Evolutionary conservation across 768 basidiomycete species (phyloP).

Genomic region (Psilocybe subaeruginosa): DNA sequence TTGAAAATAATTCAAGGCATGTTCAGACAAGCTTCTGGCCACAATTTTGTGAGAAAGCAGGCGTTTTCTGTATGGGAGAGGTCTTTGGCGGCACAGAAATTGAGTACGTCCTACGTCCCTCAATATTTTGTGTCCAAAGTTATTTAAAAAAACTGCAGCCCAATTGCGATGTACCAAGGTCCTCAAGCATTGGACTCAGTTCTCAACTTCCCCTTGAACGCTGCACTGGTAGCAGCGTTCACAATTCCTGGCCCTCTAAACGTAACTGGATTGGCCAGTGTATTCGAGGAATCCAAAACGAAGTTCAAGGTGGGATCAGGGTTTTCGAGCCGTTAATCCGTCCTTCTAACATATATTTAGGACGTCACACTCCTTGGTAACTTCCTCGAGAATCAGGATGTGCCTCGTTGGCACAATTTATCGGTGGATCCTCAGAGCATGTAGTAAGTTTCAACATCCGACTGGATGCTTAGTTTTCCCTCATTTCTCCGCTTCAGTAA

Average conservation of each 20-base stretch:
- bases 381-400: constrained; percentile 81
- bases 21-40: constrained; percentile 80
- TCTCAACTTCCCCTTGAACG: constrained; percentile 73
- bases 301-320: constrained; percentile 45
- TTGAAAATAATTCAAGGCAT: constrained; percentile 45
- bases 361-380: constrained; percentile 61
- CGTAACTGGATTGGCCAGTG: constrained; percentile 55
- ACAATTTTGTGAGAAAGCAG: constrained; percentile 69
- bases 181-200: constrained; percentile 65
- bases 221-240: constrained; percentile 65
- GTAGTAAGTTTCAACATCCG: constrained; percentile 45
- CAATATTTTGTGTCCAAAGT: background rate
- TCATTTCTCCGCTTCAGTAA: constrained; percentile 44
- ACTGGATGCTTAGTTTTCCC: background rate
- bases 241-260: constrained; percentile 71
- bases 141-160: constrained; percentile 31
- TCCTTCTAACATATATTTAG: constrained; percentile 21
- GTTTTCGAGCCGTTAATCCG: constrained; percentile 8
- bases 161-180: constrained; percentile 64
- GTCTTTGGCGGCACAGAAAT: constrained; percentile 61
- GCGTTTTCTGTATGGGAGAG: constrained; percentile 87
- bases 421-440: constrained; percentile 75
- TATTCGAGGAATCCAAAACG: constrained; percentile 54
- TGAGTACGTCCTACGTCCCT: constrained; percentile 36
- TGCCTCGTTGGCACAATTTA: constrained; percentile 72